Evolutionary conservation across 805 yeast genomes (phyloP).

Genomic region (Nakazawaea ernobii): DNA sequence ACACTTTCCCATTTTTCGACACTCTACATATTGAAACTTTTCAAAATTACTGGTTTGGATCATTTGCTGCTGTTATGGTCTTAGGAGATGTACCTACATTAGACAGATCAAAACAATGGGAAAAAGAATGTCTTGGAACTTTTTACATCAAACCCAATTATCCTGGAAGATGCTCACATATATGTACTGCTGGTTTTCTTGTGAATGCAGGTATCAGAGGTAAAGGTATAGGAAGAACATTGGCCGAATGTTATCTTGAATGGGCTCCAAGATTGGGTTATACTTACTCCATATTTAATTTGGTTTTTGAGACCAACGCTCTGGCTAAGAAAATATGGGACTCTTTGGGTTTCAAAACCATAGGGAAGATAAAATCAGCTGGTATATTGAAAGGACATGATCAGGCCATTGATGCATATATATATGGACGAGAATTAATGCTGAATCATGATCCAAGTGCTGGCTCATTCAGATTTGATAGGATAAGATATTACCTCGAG

Average conservation of each 20-base stretch:
- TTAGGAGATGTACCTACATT: slow-evolving; percentile 63
- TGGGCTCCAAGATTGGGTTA: slow-evolving; percentile 93
- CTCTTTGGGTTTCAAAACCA: slow-evolving; percentile 63
- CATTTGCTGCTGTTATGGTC: slow-evolving; percentile 71
- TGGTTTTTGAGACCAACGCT: slow-evolving; percentile 83
- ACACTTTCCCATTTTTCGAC: slow-evolving; percentile 81
- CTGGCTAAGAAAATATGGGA: slow-evolving; percentile 80
- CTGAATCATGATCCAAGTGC: slow-evolving; percentile 43
- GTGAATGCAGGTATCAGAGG: slow-evolving; percentile 93
- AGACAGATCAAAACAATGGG: slow-evolving; percentile 69
- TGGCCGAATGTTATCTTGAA: slow-evolving; percentile 76
- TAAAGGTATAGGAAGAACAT: slow-evolving; percentile 82
- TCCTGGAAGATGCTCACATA: slow-evolving; percentile 89
- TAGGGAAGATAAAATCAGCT: slow-evolving; percentile 82
- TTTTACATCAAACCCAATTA: slow-evolving; percentile 82
- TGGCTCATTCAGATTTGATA: slow-evolving; percentile 63
- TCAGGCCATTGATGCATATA: slow-evolving; percentile 78
- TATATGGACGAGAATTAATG: slow-evolving; percentile 76
- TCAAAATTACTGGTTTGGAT: slow-evolving; percentile 81
- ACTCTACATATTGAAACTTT: slow-evolving; percentile 72
- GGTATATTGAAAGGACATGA: slow-evolving; percentile 84
- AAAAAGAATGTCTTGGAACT: slow-evolving; percentile 85
- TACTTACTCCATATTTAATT: slow-evolving; percentile 74
- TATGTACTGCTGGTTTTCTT: slow-evolving; percentile 83
- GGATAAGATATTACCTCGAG: slow-evolving; percentile 69